Evolutionary conservation across 164 flowering plant species (phyloP), one percentile per base, ranked within the genome.

Genomic region (Magnolia officinalis): DNA sequence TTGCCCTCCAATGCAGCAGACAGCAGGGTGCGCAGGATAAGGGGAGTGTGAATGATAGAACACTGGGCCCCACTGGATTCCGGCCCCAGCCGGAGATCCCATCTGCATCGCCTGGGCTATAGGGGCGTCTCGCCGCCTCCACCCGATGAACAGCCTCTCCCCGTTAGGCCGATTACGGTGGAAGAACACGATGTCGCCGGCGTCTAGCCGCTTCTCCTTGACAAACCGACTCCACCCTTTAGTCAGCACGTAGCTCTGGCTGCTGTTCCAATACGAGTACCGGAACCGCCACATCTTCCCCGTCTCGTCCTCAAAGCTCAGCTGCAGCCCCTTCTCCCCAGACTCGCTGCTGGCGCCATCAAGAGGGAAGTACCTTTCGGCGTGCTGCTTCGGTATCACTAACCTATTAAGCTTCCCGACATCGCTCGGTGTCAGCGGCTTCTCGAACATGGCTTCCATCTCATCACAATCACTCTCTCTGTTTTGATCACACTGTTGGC

Each of bases 201-300:
- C 95, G 55, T 89, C 92, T n/a, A 94, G 92, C 50, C 79, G 80
- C 77, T 92, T 94, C 82, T 92, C 98, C 81, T 94, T 94, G 0
- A 94, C 96, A 75, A 84, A 94, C 1, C 98, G 86, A 88, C 95
- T 92, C 98, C 98, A 92, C 0, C 98, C 97, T 78, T 94, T 94
- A 29, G 98, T 94, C 70, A 94, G 71, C 10, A 94, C 98, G 78
- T 94, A 94, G 88, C 98, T 92, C 74, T 94, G 98, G 82, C 98
- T 94, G 76, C 96, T 91, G 78, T 88, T 94, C 98, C 98, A 95
- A 72, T 95, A 95, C 1, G 96, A 91, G 86, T 95, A 95, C 10
- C 98, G 82, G 71, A 95, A 92, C 74, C 89, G 74, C 98, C 98
- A 92, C 16, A 76, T 26, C 86, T 90, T 90, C 11, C 94, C 96